A percentile compares a stretch with the other conserved stretches of the same genome.
Conservation (phyloP, 805 yeast species). For the Starmera dryadoides region DNA sequence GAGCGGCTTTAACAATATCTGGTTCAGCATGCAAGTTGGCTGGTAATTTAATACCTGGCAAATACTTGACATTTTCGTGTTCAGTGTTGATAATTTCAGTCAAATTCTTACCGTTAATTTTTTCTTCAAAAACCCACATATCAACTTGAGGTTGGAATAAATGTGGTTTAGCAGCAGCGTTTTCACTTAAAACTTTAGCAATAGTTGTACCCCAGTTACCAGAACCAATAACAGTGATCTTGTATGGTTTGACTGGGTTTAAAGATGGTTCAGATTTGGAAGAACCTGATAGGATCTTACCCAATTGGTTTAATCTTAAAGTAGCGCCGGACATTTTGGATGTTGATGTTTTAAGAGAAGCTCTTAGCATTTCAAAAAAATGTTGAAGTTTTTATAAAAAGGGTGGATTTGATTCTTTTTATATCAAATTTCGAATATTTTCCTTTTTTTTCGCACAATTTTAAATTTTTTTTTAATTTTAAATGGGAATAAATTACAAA, state of each 20-base stretch:
- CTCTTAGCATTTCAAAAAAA: not conserved
- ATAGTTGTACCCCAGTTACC: constrained; percentile 98
- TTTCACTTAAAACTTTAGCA: constrained; percentile 91
- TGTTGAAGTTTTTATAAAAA: not conserved
- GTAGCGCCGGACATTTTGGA: constrained; percentile 7
- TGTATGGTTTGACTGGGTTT: constrained; percentile 30
- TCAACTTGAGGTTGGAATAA: constrained; percentile 69
- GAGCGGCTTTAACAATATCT: constrained; percentile 64
- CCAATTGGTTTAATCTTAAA: constrained; percentile 15
- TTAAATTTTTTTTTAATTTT: no score
- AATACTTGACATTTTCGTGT: constrained; percentile 92
- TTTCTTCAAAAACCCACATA: constrained; percentile 97
- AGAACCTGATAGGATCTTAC: not conserved
- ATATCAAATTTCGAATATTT: not conserved
- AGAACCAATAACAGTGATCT: constrained; percentile 82
- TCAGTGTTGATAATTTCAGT: constrained; percentile 85
- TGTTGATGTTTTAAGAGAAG: not conserved
- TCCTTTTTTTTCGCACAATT: not conserved
- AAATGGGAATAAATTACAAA: no score
- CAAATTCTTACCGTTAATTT: constrained; percentile 58
- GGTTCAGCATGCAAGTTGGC: constrained; percentile 85
- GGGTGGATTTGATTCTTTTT: not conserved
- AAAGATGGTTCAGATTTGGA: not conserved
- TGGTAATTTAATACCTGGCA: constrained; percentile 86
- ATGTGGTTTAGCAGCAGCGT: constrained; percentile 62